Conservation (phyloP, 2,329 filamentous ascomycete genomes). For the Cladosporium sp. region DNA sequence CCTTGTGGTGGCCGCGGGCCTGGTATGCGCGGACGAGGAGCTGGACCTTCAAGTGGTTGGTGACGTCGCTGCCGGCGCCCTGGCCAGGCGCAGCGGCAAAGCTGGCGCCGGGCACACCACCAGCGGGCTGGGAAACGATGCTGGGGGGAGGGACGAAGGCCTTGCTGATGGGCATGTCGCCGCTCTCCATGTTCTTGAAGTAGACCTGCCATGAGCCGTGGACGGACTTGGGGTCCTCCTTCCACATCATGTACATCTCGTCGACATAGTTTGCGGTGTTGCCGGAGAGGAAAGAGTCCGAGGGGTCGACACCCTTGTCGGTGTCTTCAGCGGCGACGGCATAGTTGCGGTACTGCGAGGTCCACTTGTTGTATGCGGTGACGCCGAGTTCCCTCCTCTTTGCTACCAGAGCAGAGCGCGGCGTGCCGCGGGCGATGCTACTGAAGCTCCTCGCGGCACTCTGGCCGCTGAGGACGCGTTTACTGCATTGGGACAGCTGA, state of each 20-base stretch:
- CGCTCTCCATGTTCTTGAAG: constrained; percentile 98
- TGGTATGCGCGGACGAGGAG: constrained; percentile 95
- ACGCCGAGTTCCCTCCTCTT: constrained; percentile 44
- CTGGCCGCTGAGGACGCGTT: constrained; percentile 55
- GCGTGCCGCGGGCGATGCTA: constrained; percentile 31
- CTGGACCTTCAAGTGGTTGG: constrained; percentile 97
- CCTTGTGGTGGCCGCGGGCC: constrained; percentile 96
- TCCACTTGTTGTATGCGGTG: constrained; percentile 36
- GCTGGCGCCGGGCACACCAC: constrained; percentile 67
- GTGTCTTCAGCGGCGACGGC: constrained; percentile 53
- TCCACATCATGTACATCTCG: constrained; percentile 99
- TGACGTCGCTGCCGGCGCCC: constrained; percentile 75
- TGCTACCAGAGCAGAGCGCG: constrained; percentile 39
- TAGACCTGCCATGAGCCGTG: constrained; percentile 99
- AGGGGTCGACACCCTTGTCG: constrained; percentile 66
- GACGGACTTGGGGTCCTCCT: constrained; percentile 83
- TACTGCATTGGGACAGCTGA: constrained; percentile 59
- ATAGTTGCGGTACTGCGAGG: constrained; percentile 48
- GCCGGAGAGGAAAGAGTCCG: constrained; percentile 92
- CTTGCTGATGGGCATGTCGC: constrained; percentile 94
- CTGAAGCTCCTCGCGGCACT: constrained; percentile 41
- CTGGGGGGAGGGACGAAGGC: constrained; percentile 95
- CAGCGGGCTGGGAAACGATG: constrained; percentile 74
- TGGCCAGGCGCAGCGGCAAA: constrained; percentile 59
- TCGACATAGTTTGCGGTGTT: constrained; percentile 99